These are phyloP conservation scores for Corinectria fuckeliana DNA, from an alignment of 2,329 filamentous ascomycete genomes.

Conservation along the genomic window DNA sequence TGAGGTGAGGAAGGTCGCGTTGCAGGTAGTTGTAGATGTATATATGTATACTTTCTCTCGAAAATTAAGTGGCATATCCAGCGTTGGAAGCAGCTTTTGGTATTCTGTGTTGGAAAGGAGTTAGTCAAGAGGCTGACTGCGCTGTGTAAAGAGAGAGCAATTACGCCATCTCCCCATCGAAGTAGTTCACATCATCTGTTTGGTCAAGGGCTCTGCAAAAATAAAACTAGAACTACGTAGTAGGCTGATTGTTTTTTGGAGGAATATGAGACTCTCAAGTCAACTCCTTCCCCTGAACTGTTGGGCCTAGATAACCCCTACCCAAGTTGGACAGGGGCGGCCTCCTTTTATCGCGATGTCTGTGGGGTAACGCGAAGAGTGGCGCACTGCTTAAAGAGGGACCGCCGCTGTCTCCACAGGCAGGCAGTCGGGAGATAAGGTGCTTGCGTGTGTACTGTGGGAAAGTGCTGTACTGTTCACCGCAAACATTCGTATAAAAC, in stretches of 20 bases:
- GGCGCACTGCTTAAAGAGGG: not conserved
- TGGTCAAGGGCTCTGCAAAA: no score
- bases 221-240: no score
- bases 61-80: slow-evolving; percentile 24
- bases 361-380: slow-evolving; percentile 12
- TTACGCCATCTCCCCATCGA: not conserved
- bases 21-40: slow-evolving; percentile 38
- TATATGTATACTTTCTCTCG: slow-evolving; percentile 38
- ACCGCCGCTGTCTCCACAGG: slow-evolving; percentile 4
- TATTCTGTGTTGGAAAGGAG: not conserved
- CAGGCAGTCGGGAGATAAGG: slow-evolving; percentile 8
- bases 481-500: not conserved
- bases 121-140: not conserved
- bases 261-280: not conserved
- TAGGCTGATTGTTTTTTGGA: no score
- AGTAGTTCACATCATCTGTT: no score
- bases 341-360: slow-evolving; percentile 15
- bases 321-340: not conserved
- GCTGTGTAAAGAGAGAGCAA: not conserved
- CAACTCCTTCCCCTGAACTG: not conserved
- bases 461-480: not conserved
- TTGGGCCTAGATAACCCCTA: no score
- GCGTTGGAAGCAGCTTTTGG: not conserved
- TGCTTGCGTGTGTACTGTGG: not conserved
- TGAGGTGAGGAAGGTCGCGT: slow-evolving; percentile 9